Evolutionary conservation across 2,329 filamentous ascomycete species (phyloP), one percentile per base, ranked within the genome.

Genomic region (Aspergillus amoenus): DNA sequence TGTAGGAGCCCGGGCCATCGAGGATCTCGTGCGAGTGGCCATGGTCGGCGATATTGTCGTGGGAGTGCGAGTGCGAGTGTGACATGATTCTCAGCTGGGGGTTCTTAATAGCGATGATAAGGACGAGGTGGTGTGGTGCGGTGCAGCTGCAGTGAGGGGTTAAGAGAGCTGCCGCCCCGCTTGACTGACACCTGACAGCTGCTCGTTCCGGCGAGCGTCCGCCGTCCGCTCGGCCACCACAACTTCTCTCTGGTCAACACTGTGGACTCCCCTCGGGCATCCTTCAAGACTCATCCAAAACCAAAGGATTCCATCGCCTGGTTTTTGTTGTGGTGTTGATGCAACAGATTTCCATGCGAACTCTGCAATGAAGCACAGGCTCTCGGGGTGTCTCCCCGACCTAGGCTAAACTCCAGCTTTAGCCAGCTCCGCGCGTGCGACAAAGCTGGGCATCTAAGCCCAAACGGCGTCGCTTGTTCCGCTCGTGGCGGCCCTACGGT

Each of bases 11-110:
- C 0, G 94, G 94, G 0, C 93, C 93, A 70, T 94, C 88, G 65
- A 97, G 88, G 69, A 97, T 92, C 81, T 97, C 94, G 74, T 97
- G 94, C 2, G 88, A 90, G 79, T 99, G 94, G 67, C 94, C 94
- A 75, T 97, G 94, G 42, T 81, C 81, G 54, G 81, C 82, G 59
- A 82, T 81, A 53, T 71, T 76, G 65, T 86, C 84, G 73, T 89
- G 86, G 34, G 74, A 70, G 59, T 79, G 76, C 46, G 40, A 62
- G 63, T 55, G 70, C 71, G 74, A 73, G 67, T 76, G 73, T 18
- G 73, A 61, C 69, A 72, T 70, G 44, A 17, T 54, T 27, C 5
- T 30, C 27, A 11, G 27, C 42, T 24, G 42, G 27, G 27, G 9
- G 27, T 4, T 22, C 24, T 52, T 34, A 27, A 39, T 39, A n/a